Base-by-base conservation (phyloP, 345 rosid species). In the Erysimum cheiranthoides region DNA sequence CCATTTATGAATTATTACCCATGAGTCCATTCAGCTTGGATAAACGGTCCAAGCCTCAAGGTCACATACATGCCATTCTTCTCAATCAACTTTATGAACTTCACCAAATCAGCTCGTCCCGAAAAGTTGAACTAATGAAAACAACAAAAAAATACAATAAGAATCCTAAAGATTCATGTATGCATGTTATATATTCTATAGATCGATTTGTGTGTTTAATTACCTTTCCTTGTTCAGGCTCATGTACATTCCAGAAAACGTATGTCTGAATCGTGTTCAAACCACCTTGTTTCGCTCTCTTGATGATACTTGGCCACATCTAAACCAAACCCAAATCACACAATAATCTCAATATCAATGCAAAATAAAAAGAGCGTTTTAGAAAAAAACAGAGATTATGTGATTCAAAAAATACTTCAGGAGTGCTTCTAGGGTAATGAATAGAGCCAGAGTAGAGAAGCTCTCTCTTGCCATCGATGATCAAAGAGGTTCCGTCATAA, bases 1-100 rank as follows among this genome's bases (percentile, higher is more conserved):
- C 8, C 5, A 5, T 2, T 32, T 5, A 11, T 67, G 43, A 6
- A 36, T 8, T 18, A 65, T 49, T 88, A 94, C 99, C 99, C 99
- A 31, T 95, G 93, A 77, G 85, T 95, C 98, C 98, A 95, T 83
- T 95, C 99, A 66, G 93, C 99, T 72, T 95, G 96, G 67, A 95
- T 84, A 81, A 90, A 95, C 0, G 99, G 98, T 32, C 99, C 99
- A 71, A 90, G 72, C 80, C 98, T 80, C 39, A 95, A 79, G 54
- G 81, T 85, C 50, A 68, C 93, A 70, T 82, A 88, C 94, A 92
- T 79, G 1, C 82, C 83, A 40, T 87, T 74, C 78, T 89, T 89
- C 18, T 49, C 63, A 30, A 89, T 76, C 82, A 82, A 5, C 85
- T 82, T 95, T 77, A 95, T 73, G 81, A 92, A 95, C 68, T 84